Conservation (phyloP, 2,329 filamentous ascomycete species). For the Trichoderma atroviride region DNA sequence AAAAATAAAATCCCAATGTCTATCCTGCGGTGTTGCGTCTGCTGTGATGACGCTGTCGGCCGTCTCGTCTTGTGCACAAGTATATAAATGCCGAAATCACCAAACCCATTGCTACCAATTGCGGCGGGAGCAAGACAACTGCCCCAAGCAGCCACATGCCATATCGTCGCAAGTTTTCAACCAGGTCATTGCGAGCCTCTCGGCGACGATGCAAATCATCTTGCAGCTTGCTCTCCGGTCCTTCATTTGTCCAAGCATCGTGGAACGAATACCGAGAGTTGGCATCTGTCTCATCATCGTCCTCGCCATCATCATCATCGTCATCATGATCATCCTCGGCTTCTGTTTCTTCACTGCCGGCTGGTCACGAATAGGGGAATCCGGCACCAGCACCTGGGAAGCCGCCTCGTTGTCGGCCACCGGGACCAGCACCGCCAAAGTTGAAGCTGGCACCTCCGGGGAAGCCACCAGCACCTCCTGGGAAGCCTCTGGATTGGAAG, state of each 20-base stretch:
- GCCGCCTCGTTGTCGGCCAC: conserved; percentile 43
- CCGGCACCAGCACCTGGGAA: conserved; percentile 38
- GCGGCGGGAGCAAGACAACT: conserved; percentile 51
- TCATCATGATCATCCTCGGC: conserved; percentile 39
- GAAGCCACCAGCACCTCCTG: conserved; percentile 51
- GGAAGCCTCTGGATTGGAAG: conserved; percentile 56
- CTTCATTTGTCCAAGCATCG: conserved; percentile 24
- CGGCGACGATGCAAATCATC: conserved; percentile 38
- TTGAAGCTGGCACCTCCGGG: conserved; percentile 56
- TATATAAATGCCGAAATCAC: conserved; percentile 45
- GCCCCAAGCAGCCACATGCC: conserved; percentile 49
- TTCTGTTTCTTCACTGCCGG: conserved; percentile 43
- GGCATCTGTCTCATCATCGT: conserved; percentile 30
- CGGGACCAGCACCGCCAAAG: conserved; percentile 46
- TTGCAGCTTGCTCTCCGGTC: conserved; percentile 34
- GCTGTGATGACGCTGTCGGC: conserved; percentile 31
- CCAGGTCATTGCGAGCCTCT: conserved; percentile 42
- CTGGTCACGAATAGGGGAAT: conserved; percentile 54
- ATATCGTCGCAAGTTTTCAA: conserved; percentile 47
- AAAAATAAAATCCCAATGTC: conserved; percentile 29
- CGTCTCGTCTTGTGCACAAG: conserved; percentile 41
- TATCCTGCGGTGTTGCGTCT: conserved; percentile 34
- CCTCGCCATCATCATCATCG: conserved; percentile 37
- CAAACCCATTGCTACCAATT: conserved; percentile 44
- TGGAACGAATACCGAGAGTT: conserved; percentile 10